Evolutionary conservation across 2,329 filamentous ascomycete genomes (phyloP), one percentile per base, ranked within the genome.

Genomic region (Zasmidium citrigriseum): DNA sequence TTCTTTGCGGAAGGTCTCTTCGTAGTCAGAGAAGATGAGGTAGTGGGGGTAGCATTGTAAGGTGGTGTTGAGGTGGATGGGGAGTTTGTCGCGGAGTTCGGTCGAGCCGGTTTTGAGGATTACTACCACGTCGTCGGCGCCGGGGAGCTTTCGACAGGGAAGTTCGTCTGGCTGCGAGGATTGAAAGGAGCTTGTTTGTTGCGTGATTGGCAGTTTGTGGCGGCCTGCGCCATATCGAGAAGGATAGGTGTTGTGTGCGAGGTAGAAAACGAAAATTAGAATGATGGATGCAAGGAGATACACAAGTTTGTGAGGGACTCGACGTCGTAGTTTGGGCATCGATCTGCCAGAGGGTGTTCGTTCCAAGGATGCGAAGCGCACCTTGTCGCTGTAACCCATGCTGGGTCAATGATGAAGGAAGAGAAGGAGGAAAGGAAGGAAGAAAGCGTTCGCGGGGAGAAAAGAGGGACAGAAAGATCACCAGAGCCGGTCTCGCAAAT

Each of bases 71-170:
- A 77, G 67, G 52, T 72, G 69, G 5, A 75, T 50, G 1, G 69
- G 65, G 1, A 71, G 59, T 47, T 66, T 69, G 55, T 71, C 69
- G 10, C 67, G 61, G 22, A 76, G 56, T 52, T 75, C 62, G 55
- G 68, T 68, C 27, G 70, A 57, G 61, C 75, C 56, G 20, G 69
- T 73, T 70, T 63, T 75, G 49, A 86, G 70, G 18, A 85, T 73
- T 18, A 86, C 78, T 57, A 86, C 78, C 45, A 84, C 70, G 62
- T 86, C 77, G 3, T 81, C 72, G 2, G 75, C 73, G 48, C 72
- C 72, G 1, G 66, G 64, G 9, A 70, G 54, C 14, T 45, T 46
- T 14, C 55, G 57, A 44, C 67, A 69, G 24, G 55, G 55, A 18
- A 61, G 54, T 4, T 38, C 46, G 34, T 18, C 47, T 22, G 46